Conservation (phyloP, 139 green algal species). For the Nannochloris sp. region DNA sequence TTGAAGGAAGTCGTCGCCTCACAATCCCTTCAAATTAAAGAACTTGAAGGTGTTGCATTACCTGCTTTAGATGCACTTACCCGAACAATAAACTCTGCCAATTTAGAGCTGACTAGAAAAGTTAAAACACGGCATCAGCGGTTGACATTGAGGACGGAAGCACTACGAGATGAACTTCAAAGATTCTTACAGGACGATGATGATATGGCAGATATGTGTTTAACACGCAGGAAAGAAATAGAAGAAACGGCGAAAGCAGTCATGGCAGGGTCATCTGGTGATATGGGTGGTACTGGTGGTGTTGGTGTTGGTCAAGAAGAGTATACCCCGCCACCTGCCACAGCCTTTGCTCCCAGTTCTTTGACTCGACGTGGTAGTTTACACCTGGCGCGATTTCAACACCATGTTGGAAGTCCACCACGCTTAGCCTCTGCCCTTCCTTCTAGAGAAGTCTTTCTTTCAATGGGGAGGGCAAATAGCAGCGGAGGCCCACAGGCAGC, state of each 20-base stretch:
- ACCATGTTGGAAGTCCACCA: neutral
- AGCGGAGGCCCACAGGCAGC: neutral
- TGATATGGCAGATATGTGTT: slow-evolving; percentile 80
- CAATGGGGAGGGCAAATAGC: too few species aligned
- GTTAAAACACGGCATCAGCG: slow-evolving; percentile 78
- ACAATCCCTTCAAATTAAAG: slow-evolving; percentile 37
- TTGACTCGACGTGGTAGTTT: neutral
- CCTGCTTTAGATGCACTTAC: slow-evolving; percentile 69
- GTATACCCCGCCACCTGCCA: too few species aligned
- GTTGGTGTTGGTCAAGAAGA: too few species aligned
- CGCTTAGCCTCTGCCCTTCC: neutral
- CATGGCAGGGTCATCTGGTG: too few species aligned
- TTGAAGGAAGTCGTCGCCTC: slow-evolving; percentile 45
- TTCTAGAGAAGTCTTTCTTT: neutral
- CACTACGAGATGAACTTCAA: slow-evolving; percentile 60
- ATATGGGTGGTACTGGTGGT: too few species aligned
- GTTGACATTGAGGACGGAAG: slow-evolving; percentile 42
- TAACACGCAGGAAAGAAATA: slow-evolving; percentile 44
- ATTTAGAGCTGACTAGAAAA: slow-evolving; percentile 68
- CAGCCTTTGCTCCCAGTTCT: neutral
- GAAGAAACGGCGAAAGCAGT: slow-evolving; percentile 6
- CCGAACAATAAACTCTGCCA: slow-evolving; percentile 40
- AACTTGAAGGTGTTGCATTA: slow-evolving; percentile 56
- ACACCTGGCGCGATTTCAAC: neutral
- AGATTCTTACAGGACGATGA: slow-evolving; percentile 74